phyloP scores from a whole-genome alignment of 495 filamentous ascomycete species.

The Hypoxylon lienhwacheense region DNA sequence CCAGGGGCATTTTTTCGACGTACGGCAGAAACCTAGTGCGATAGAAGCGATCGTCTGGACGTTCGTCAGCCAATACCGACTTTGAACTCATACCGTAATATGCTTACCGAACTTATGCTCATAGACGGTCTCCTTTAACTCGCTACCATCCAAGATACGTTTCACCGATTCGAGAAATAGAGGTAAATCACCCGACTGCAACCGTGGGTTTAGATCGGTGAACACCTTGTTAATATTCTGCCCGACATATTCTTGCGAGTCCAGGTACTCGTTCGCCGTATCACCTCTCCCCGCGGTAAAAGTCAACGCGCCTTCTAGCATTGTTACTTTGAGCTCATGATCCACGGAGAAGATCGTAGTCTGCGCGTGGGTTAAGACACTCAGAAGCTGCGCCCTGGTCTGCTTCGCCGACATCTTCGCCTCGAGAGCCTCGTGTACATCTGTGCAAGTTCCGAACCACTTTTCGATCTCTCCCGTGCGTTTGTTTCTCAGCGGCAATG shows the following conservation, averaged over 20 bases:
- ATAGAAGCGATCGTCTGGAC: constrained; percentile 59
- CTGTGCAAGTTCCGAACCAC: constrained; percentile 73
- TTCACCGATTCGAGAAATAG: constrained; percentile 57
- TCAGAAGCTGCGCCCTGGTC: constrained; percentile 63
- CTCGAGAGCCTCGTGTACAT: constrained; percentile 66
- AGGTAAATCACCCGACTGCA: constrained; percentile 43
- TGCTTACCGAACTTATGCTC: constrained; percentile 52
- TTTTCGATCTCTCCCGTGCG: constrained; percentile 64
- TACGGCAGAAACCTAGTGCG: constrained; percentile 65
- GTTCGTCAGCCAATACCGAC: constrained; percentile 17
- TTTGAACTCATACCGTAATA: background rate
- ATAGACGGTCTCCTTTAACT: constrained; percentile 49
- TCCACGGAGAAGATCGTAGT: constrained; percentile 72
- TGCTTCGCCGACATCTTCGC: constrained; percentile 60
- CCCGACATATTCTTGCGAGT: constrained; percentile 51
- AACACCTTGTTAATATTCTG: constrained; percentile 63
- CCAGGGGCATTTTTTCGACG: constrained; percentile 50
- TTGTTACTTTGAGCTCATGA: constrained; percentile 54
- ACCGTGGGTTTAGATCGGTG: constrained; percentile 38
- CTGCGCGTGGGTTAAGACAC: constrained; percentile 67
- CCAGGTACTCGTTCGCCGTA: constrained; percentile 29
- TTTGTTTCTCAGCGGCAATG: constrained; percentile 62
- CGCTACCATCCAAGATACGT: constrained; percentile 57
- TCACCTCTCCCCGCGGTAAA: constrained; percentile 46
- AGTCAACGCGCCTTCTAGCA: constrained; percentile 64